Conservation (phyloP, 73 alveolate genomes). For the Effrenium voratum region DNA sequence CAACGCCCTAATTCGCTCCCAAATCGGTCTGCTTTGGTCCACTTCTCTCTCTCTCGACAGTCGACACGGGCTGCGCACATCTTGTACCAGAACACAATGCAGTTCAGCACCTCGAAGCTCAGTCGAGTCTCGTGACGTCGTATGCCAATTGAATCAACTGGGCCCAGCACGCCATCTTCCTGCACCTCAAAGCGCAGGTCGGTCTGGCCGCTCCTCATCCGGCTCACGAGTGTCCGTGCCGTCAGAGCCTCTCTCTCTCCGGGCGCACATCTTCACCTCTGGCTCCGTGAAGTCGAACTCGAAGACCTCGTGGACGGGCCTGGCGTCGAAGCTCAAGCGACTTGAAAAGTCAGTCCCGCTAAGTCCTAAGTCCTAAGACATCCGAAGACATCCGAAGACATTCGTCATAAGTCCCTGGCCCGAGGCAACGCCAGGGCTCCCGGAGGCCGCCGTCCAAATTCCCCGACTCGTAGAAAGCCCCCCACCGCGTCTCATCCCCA, state of each 20-base stretch:
- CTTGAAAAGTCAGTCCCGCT: neutral
- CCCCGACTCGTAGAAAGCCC: conserved; percentile 93
- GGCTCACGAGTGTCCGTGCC: neutral
- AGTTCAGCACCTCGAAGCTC: conserved; percentile 51
- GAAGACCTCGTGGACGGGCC: conserved; percentile 84
- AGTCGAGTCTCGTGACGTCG: neutral
- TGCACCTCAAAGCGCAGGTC: conserved; percentile 66
- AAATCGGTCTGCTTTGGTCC: neutral
- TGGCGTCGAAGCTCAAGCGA: neutral
- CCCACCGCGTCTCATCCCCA: conserved; percentile 92
- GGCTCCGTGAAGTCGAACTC: conserved; percentile 90
- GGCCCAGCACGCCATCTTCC: conserved; percentile 50
- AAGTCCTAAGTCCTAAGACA: too few species aligned
- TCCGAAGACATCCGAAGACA: neutral
- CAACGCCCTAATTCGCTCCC: neutral
- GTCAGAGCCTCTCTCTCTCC: neutral
- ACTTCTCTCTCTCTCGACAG: neutral
- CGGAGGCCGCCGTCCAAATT: conserved; percentile 82
- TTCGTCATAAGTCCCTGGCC: neutral
- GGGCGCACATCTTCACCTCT: conserved; percentile 61
- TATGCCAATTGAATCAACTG: neutral
- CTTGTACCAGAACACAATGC: conserved; percentile 73
- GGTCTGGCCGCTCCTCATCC: conserved; percentile 64
- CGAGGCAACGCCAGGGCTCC: conserved; percentile 77
- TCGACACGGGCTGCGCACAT: conserved; percentile 1